phyloP scores from a whole-genome alignment of 169 alveolate species.

The Plasmodium gaboni region DNA sequence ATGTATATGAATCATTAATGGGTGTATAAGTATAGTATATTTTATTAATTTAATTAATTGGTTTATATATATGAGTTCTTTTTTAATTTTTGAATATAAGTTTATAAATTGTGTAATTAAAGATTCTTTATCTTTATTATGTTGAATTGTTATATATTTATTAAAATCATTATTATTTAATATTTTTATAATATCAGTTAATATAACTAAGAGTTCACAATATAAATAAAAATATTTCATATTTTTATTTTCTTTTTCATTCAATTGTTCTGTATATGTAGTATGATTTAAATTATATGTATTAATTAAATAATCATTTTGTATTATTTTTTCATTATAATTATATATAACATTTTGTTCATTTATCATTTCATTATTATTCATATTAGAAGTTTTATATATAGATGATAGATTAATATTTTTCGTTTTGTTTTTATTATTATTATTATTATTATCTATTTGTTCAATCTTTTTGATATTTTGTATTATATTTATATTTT shows the following conservation, averaged over 20 bases:
- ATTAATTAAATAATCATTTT: not conserved
- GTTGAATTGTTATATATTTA: conserved; percentile 53
- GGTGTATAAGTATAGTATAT: conserved; percentile 51
- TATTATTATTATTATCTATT: conserved; percentile 10
- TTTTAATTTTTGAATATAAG: conserved; percentile 54
- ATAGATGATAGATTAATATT: no score
- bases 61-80: conserved; percentile 28
- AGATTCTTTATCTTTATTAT: conserved; percentile 61
- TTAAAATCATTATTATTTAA: conserved; percentile 66
- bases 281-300: no score
- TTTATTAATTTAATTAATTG: conserved; percentile 28
- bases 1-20: conserved; percentile 59
- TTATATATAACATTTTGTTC: not conserved
- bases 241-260: not conserved
- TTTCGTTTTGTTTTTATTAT: conserved; percentile 12
- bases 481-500: conserved; percentile 34
- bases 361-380: not conserved
- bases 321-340: not conserved
- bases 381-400: not conserved
- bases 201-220: conserved; percentile 39
- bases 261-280: not conserved
- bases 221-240: conserved; percentile 51
- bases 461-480: not conserved
- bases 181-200: conserved; percentile 57
- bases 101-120: conserved; percentile 45